Evolutionary conservation across 192 early-diverging fungal genomes (phyloP).

Genomic region (Coemansia sp.): DNA sequence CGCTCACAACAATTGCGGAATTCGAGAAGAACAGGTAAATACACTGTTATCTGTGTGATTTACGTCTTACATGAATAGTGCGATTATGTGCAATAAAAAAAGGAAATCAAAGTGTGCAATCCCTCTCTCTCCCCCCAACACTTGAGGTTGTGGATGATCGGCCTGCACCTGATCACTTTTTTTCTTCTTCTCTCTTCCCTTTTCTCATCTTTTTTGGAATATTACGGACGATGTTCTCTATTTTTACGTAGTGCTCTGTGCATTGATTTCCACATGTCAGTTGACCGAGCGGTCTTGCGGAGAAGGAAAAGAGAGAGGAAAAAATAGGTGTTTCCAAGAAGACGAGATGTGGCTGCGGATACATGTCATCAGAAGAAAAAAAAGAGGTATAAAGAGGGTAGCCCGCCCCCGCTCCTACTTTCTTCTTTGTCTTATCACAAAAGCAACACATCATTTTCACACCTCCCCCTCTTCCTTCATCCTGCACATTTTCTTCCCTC

Average conservation of each 20-base stretch:
- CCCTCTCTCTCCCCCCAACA: too few species aligned
- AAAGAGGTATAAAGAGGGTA: background rate
- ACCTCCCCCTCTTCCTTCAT: background rate
- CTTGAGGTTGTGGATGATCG: background rate
- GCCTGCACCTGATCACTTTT: conserved; percentile 6
- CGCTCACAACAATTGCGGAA: background rate
- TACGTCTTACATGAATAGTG: background rate
- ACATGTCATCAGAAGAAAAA: background rate
- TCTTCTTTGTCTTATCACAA: background rate
- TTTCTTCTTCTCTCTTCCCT: background rate
- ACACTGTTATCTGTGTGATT: background rate
- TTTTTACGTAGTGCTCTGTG: conserved; percentile 6
- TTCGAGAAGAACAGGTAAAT: background rate
- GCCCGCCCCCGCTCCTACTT: background rate
- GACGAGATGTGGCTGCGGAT: background rate
- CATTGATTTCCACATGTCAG: conserved; percentile 6
- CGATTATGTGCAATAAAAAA: background rate
- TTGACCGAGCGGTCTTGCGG: background rate
- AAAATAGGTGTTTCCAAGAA: background rate
- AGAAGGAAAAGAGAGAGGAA: background rate
- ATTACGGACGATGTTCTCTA: conserved; percentile 1
- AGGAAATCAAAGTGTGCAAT: too few species aligned
- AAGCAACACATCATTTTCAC: background rate
- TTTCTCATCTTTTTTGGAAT: too few species aligned
- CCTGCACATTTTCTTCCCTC: background rate